phyloP scores from a whole-genome alignment of 257 asterid species.

The Thymus mandschuricus region DNA sequence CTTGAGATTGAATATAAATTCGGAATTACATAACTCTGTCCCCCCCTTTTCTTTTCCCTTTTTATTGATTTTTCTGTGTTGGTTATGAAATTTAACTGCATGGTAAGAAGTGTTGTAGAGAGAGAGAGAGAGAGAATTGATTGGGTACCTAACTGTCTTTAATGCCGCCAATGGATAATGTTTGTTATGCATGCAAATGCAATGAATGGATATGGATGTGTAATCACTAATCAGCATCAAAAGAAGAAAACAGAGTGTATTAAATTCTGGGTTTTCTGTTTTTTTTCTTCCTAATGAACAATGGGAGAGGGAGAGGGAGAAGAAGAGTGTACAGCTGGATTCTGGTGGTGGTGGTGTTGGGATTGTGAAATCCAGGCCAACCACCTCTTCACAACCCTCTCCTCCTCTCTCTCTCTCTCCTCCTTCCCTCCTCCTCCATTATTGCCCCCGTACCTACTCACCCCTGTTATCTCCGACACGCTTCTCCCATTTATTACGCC shows the following conservation, averaged over 20 bases:
- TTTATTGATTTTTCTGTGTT: too few species aligned
- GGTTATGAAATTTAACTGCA: not conserved
- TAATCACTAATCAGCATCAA: too few species aligned
- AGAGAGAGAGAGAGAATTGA: not conserved
- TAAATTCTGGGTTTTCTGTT: not conserved
- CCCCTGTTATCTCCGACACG: conserved; percentile 82
- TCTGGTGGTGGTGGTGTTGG: conserved; percentile 35
- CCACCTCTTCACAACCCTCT: conserved; percentile 69
- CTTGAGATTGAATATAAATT: too few species aligned
- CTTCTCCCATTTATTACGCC: conserved; percentile 67
- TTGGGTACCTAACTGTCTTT: conserved; percentile 24
- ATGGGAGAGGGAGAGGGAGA: conserved; percentile 40
- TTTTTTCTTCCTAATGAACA: conserved; percentile 18
- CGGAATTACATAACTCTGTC: too few species aligned
- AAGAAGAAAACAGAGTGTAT: not conserved
- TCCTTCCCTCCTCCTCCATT: conserved; percentile 43
- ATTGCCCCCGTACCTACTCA: conserved; percentile 72
- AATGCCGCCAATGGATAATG: conserved; percentile 33
- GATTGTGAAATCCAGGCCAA: conserved; percentile 84
- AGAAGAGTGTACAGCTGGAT: conserved; percentile 47
- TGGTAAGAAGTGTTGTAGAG: not conserved
- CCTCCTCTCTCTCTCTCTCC: conserved; percentile 41
- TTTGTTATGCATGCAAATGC: conserved; percentile 18
- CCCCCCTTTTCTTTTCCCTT: too few species aligned
- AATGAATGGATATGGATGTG: conserved; percentile 22